Evolutionary conservation across 441 rosid genomes (phyloP), one percentile per base, ranked within the genome.

Genomic region (Pelargonium australe): DNA sequence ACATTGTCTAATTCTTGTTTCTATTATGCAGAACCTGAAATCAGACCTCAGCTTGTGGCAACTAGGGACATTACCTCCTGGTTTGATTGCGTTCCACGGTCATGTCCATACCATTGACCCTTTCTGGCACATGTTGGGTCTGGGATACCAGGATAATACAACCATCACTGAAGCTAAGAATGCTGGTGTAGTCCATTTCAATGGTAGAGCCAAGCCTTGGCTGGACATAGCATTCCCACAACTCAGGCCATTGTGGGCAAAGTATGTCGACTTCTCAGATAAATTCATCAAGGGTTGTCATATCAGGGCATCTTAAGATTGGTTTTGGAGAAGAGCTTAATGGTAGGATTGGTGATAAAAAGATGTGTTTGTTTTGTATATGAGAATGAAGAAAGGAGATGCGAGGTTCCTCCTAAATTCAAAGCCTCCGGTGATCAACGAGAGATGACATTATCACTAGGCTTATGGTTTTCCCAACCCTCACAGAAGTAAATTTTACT

Each of bases 131-230:
- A 86, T 83, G 94, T 75, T 86, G 68, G 94, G 91, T 66, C 85
- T 88, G 2, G 94, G 94, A n/a, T 88, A 86, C 81, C 94, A 86
- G 71, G 89, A 85, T 31, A 81, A 81, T 65, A 83, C 84, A n/a
- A 89, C 87, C 66, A 58, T 79, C 13, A 74, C 84, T 7, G 92
- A 84, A 69, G 94, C 86, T 16, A 78, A 89, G 74, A 80, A 69
- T 16, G 97, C 99, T 0, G 99, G 94, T 4, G 97, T 95, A 47
- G 72, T 95, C 75, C 99, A 95, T 83, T 95, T 83, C 83, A 95
- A 92, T 66, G 98, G 98, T 67, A 84, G 98, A 84, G 99, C 99
- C 23, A 95, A 92, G 82, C 99, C 99, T 62, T 95, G 99, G 99
- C 87, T 95, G 65, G 98, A 92, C 70, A 92, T 90, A 66, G 98